Evolutionary conservation across 2,329 filamentous ascomycete genomes (phyloP), one percentile per base, ranked within the genome.

Genomic region (Alternaria consortialis): DNA sequence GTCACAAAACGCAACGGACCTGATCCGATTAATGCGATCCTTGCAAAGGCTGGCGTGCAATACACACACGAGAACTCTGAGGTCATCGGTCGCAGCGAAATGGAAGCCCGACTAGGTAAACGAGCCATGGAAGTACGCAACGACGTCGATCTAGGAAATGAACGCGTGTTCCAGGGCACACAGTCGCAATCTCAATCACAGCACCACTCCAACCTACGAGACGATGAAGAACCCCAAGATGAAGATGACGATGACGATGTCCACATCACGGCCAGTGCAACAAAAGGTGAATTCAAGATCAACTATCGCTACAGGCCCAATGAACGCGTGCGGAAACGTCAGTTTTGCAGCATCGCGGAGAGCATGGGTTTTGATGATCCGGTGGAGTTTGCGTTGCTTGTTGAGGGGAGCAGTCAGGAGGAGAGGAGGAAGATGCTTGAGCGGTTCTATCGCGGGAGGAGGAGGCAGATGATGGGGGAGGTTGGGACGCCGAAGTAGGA

Each of bases 61-160:
- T 99, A 99, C 77, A 97, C 93, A 0, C 95, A 99, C 74, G 91
- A 98, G 70, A 99, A 99, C 75, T 93, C 92, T 1, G 94, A 99
- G 79, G 94, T 99, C 13, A 88, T 99, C 58, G 95, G 95, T 11
- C 90, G 92, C 1, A 95, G 91, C n/a, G 92, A 91, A 68, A 86
- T 97, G n/a, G 95, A 99, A 80, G 90, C 91, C 65, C 87, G 90
- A 58, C 86, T 99, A 5, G 94, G 91, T 46, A 89, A 89, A 20
- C 88, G 87, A 42, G 95, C 94, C 5, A 88, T 90, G 72, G 84
- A 90, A 72, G 82, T 83, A 0, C 84, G 83, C 4, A 84, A 84
- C 58, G 82, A 85, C 56, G 46, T 83, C 2, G 83, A 85, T 9
- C 74, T 81, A 20, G 84, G 83, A 2, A 82, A 85, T 52, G 84